Evolutionary conservation across 1,139 yeast species (phyloP).

Genomic region (Spencermartinsiella ligniputridi): DNA sequence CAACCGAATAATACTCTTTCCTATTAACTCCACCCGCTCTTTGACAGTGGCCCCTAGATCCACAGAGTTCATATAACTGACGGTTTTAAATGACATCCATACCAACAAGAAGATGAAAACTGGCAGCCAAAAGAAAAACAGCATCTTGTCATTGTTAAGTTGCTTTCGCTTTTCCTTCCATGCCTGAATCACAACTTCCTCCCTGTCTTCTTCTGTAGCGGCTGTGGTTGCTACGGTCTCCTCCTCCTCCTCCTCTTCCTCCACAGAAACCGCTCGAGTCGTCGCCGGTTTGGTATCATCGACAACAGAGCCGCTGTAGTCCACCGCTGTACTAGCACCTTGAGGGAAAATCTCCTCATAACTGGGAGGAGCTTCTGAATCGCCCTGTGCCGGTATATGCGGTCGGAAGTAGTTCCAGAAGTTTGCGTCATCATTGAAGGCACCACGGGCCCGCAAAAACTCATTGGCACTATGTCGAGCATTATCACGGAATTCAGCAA

Average conservation of each 20-base stretch:
- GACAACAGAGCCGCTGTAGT: slow-evolving; percentile 30
- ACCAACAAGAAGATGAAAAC: slow-evolving; percentile 28
- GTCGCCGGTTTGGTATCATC: slow-evolving; percentile 17
- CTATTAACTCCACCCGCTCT: slow-evolving; percentile 7
- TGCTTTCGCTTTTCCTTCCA: slow-evolving; percentile 41
- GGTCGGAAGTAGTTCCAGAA: slow-evolving; percentile 12
- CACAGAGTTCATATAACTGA: slow-evolving; percentile 13
- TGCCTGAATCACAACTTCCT: slow-evolving; percentile 26
- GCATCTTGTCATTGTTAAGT: slow-evolving; percentile 75
- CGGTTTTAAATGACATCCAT: slow-evolving; percentile 24
- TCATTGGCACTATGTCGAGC: slow-evolving; percentile 11
- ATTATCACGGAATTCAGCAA: slow-evolving; percentile 15
- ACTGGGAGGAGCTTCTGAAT: slow-evolving; percentile 45
- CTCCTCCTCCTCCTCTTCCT: slow-evolving; percentile 8
- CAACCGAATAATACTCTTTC: slow-evolving; percentile 10
- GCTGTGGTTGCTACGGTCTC: slow-evolving; percentile 11
- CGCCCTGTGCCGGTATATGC: slow-evolving; percentile 10
- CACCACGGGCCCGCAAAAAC: slow-evolving; percentile 5
- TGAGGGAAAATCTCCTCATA: slow-evolving; percentile 81
- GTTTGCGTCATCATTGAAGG: slow-evolving; percentile 7
- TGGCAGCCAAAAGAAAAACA: slow-evolving; percentile 67
- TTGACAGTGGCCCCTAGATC: slow-evolving; percentile 10
- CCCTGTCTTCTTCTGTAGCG: slow-evolving; percentile 14
- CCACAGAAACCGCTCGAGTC: slow-evolving; percentile 18
- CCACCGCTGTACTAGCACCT: slow-evolving; percentile 39